Evolutionary conservation across 495 filamentous ascomycete genomes (phyloP).

Genomic region (Penicillium salamii): DNA sequence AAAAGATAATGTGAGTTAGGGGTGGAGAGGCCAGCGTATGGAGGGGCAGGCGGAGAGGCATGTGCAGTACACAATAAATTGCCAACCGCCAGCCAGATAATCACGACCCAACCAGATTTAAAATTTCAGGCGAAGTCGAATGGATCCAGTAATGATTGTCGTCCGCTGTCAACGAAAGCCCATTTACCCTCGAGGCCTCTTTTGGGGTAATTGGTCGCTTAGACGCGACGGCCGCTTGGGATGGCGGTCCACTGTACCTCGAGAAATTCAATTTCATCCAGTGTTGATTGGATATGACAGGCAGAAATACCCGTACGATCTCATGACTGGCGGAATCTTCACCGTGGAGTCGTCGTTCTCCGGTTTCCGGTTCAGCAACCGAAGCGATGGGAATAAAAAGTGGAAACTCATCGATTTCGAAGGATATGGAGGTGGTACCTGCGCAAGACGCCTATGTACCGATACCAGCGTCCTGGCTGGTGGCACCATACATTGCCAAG

Average conservation of each 20-base stretch:
- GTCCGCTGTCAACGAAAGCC: slow-evolving; percentile 2
- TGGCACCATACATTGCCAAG: background rate
- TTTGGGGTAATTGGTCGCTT: background rate
- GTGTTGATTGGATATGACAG: too few species aligned
- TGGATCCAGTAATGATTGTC: slow-evolving; percentile 5
- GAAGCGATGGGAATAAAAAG: background rate
- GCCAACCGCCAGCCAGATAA: background rate
- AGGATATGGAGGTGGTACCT: background rate
- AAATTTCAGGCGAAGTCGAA: background rate
- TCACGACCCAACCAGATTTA: too few species aligned
- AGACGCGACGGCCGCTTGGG: background rate
- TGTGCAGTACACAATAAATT: slow-evolving; percentile 3
- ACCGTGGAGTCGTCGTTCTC: background rate
- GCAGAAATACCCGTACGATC: background rate
- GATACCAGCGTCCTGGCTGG: background rate
- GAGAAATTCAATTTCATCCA: too few species aligned
- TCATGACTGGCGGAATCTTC: background rate
- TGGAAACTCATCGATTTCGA: background rate
- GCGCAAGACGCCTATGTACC: background rate
- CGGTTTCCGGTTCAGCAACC: background rate
- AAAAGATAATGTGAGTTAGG: slow-evolving; percentile 2
- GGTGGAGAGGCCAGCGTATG: slow-evolving; percentile 11
- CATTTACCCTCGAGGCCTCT: background rate
- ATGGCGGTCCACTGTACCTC: too few species aligned
- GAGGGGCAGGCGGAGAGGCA: slow-evolving; percentile 17